phyloP scores from a whole-genome alignment of 1,284 basidiomycete species.

The Pyrrhoderma noxium region DNA sequence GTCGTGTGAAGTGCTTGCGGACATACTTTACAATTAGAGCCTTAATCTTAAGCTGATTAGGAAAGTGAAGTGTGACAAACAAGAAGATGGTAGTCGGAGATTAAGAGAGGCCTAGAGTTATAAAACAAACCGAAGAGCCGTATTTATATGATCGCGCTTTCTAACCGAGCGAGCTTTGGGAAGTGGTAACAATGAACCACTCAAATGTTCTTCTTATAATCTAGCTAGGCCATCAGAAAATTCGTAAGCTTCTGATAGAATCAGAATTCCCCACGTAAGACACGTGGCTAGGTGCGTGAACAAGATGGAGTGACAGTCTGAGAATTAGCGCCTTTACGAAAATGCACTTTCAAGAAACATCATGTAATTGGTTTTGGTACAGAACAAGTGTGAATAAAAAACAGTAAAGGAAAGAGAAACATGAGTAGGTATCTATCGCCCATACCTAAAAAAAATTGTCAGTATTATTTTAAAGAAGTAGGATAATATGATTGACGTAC shows the following conservation, averaged over 20 bases:
- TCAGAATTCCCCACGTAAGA: not conserved
- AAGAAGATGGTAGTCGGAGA: constrained; percentile 10
- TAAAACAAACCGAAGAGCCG: not conserved
- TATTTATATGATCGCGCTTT: constrained; percentile 5
- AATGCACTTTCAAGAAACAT: too few species aligned
- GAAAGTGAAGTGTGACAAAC: not conserved
- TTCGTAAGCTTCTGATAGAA: not conserved
- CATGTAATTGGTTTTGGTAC: not conserved
- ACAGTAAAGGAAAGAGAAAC: not conserved
- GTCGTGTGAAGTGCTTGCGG: not conserved
- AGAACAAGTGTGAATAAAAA: not conserved
- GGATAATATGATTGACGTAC: constrained; percentile 39
- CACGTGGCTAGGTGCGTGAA: not conserved
- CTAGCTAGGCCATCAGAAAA: not conserved
- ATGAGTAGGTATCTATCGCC: constrained; percentile 12
- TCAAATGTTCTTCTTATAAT: too few species aligned
- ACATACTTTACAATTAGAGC: too few species aligned
- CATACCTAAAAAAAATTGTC: constrained; percentile 12
- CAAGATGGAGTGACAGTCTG: not conserved
- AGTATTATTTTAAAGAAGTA: not conserved
- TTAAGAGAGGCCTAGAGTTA: constrained; percentile 1
- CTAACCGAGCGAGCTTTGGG: too few species aligned
- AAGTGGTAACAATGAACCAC: not conserved
- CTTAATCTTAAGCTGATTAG: not conserved
- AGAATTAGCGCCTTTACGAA: too few species aligned